A percentile compares a stretch with the other conserved stretches of the same genome.
Evolutionary conservation across 202 grass and related monocot species (phyloP).

Genomic region (Schoenoplectus tabernaemontani): DNA sequence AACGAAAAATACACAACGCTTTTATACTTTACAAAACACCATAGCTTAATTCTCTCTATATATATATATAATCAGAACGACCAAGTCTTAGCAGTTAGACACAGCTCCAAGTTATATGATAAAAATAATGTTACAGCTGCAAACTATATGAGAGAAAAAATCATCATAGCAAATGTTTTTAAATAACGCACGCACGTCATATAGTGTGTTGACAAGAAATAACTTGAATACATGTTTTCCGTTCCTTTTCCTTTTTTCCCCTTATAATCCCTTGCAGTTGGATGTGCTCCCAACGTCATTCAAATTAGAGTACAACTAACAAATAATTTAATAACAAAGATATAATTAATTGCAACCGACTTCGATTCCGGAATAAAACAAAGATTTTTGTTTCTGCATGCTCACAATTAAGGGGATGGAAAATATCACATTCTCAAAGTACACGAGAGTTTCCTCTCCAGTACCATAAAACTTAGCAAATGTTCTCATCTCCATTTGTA

Average conservation of each 20-base stretch:
- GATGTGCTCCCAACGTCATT: slow-evolving; percentile 4
- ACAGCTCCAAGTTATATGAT: background rate
- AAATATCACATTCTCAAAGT: background rate
- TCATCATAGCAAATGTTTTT: background rate
- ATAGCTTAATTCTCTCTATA: no score
- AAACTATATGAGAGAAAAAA: background rate
- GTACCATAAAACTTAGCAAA: background rate
- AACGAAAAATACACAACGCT: no score
- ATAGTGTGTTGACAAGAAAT: background rate
- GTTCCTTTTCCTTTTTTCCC: background rate
- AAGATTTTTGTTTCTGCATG: slow-evolving; percentile 1
- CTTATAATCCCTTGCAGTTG: background rate
- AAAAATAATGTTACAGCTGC: background rate
- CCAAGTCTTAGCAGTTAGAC: background rate
- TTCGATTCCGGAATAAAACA: background rate
- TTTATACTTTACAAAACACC: no score
- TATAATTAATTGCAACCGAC: background rate
- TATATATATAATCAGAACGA: background rate
- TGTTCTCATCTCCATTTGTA: background rate
- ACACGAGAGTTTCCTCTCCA: background rate
- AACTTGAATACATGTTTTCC: slow-evolving; percentile 5
- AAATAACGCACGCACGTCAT: slow-evolving; percentile 16
- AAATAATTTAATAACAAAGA: background rate
- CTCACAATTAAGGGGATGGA: background rate
- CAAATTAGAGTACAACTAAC: background rate